Conservation (phyloP, 139 green algal species). For the Bryopsis sp. region DNA sequence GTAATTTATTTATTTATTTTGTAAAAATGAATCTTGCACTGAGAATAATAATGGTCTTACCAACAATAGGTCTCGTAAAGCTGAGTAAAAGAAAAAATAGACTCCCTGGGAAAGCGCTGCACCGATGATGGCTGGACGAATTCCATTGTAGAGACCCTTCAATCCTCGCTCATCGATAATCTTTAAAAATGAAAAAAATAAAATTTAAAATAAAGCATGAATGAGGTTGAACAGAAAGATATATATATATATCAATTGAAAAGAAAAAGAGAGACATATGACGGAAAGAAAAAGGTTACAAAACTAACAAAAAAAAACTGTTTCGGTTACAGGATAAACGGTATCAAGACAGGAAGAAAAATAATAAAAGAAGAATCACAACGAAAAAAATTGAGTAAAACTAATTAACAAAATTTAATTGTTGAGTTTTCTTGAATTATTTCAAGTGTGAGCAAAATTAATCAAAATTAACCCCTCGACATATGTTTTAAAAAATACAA, state of each 20-base stretch:
- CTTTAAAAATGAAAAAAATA: neutral
- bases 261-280: neutral
- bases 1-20: no score
- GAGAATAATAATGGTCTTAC: no score
- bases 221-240: neutral
- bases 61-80: conserved; percentile 31
- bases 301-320: neutral
- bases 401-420: no score
- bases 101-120: conserved; percentile 68
- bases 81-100: conserved; percentile 81
- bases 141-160: conserved; percentile 48
- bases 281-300: neutral
- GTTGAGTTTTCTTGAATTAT: no score
- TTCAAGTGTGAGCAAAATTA: no score
- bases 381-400: no score
- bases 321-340: neutral
- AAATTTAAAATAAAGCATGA: neutral
- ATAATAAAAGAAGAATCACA: no score
- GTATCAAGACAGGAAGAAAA: neutral
- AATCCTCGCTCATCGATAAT: conserved; percentile 22
- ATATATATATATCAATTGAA: neutral
- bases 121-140: conserved; percentile 57
- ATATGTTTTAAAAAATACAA: no score
- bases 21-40: no score
- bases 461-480: no score